A percentile compares a stretch with the other conserved stretches of the same genome.
phyloP scores from a whole-genome alignment of 2,329 filamentous ascomycete species.

The Aspergillus tanneri region DNA sequence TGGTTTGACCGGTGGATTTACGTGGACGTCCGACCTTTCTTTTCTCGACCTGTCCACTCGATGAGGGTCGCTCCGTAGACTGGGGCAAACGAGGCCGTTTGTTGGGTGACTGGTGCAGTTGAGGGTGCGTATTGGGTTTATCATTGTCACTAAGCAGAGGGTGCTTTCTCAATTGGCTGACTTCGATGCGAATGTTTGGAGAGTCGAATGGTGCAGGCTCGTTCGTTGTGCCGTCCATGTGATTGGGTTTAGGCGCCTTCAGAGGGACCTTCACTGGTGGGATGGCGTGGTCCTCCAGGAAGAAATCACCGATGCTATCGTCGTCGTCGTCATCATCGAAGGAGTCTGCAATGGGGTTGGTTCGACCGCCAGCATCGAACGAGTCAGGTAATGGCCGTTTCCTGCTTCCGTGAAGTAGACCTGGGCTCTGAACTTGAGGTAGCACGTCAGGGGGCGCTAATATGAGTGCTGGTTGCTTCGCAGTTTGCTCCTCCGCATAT shows the following conservation, averaged over 20 bases:
- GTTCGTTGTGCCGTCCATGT: slow-evolving; percentile 3
- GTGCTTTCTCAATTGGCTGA: slow-evolving; percentile 8
- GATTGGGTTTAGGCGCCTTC: slow-evolving; percentile 18
- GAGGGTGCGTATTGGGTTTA: no score
- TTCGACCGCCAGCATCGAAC: slow-evolving; percentile 22
- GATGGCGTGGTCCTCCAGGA: slow-evolving; percentile 21
- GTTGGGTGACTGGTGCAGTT: slow-evolving; percentile 22
- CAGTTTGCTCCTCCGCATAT: slow-evolving; percentile 32
- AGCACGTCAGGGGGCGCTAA: slow-evolving; percentile 16
- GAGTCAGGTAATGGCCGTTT: slow-evolving; percentile 35
- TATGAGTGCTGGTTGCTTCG: slow-evolving; percentile 13
- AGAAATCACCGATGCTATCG: slow-evolving; percentile 29
- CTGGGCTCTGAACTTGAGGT: slow-evolving; percentile 35
- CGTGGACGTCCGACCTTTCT: slow-evolving; percentile 27
- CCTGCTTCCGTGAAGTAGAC: slow-evolving; percentile 33
- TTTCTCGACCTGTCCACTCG: slow-evolving; percentile 16
- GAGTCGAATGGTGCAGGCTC: slow-evolving; percentile 11
- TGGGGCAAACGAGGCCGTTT: slow-evolving; percentile 35
- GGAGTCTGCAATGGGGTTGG: slow-evolving; percentile 32
- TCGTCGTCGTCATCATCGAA: slow-evolving; percentile 33
- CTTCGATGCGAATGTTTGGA: slow-evolving; percentile 19
- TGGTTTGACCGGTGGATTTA: slow-evolving; percentile 26
- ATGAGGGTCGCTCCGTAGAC: slow-evolving; percentile 7
- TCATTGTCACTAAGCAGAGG: no score
- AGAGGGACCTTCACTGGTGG: slow-evolving; percentile 27